Conservation (phyloP, 1,284 basidiomycete genomes). For the Pseudozyma tsukubaensis region DNA sequence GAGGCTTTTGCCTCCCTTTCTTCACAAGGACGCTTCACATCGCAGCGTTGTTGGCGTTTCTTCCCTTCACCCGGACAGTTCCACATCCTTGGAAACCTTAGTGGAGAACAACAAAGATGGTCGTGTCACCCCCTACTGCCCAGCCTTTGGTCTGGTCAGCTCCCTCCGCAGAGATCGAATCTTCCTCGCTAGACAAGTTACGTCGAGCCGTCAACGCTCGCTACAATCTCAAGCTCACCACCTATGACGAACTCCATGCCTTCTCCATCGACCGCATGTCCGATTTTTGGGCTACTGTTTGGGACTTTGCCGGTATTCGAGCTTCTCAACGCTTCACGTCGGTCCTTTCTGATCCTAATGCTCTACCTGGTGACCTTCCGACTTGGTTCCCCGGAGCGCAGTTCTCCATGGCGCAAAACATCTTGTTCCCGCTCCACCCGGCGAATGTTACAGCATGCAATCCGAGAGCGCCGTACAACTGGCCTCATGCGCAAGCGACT, state of each 20-base stretch:
- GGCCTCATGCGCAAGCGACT: constrained; percentile 23
- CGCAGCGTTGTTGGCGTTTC: neutral
- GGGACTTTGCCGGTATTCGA: constrained; percentile 51
- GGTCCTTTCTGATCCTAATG: constrained; percentile 43
- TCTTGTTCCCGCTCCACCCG: constrained; percentile 56
- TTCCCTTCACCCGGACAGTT: neutral
- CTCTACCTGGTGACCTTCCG: constrained; percentile 46
- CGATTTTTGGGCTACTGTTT: constrained; percentile 49
- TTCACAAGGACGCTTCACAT: no score
- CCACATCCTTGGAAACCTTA: neutral
- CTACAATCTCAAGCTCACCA: constrained; percentile 34
- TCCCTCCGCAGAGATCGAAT: constrained; percentile 19
- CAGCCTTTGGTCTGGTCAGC: constrained; percentile 50
- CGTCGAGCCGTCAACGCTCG: constrained; percentile 43
- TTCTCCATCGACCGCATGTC: constrained; percentile 46
- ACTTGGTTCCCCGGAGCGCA: constrained; percentile 45
- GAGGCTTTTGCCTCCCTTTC: no score
- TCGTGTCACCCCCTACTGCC: neutral
- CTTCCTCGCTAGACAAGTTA: constrained; percentile 48
- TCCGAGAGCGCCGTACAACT: constrained; percentile 41
- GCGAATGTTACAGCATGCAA: constrained; percentile 42
- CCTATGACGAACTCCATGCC: constrained; percentile 48
- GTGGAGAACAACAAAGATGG: neutral
- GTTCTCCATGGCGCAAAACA: constrained; percentile 47
- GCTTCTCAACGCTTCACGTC: constrained; percentile 27